These are phyloP conservation scores for Gentiana straminea DNA, from an alignment of 257 asterid species.

Conservation along the genomic window DNA sequence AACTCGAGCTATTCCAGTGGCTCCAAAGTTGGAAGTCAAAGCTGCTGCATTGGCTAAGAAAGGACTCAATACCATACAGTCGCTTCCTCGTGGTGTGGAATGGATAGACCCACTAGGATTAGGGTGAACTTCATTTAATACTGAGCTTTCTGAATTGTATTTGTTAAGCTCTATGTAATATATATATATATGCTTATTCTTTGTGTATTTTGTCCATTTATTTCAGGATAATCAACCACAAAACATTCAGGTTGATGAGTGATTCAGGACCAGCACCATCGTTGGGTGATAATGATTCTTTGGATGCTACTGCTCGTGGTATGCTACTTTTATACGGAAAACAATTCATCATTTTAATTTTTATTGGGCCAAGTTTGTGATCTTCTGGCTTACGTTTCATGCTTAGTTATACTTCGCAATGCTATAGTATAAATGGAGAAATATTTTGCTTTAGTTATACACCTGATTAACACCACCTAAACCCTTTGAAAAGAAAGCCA, in stretches of 20 bases:
- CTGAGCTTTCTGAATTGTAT: constrained; percentile 5
- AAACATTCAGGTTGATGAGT: constrained; percentile 78
- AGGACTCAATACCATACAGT: constrained; percentile 58
- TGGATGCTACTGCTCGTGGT: constrained; percentile 82
- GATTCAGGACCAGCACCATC: constrained; percentile 56
- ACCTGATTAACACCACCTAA: too few relatives aligned
- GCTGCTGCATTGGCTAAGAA: constrained; percentile 43
- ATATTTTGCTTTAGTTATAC: too few relatives aligned
- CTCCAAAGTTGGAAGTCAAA: constrained; percentile 50
- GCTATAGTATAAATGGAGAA: too few relatives aligned
- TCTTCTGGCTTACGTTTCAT: too few relatives aligned
- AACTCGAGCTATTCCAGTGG: constrained; percentile 53
- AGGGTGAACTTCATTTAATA: constrained; percentile 46
- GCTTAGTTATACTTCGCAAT: too few relatives aligned
- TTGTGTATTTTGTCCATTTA: background rate
- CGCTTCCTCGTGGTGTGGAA: constrained; percentile 99
- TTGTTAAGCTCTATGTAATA: background rate
- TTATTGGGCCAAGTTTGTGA: too few relatives aligned
- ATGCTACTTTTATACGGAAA: constrained; percentile 12
- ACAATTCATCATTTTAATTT: background rate
- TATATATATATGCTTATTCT: background rate
- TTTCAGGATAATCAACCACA: constrained; percentile 81
- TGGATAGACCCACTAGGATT: constrained; percentile 97
- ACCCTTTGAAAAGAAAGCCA: too few relatives aligned
- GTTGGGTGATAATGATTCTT: constrained; percentile 49